These are phyloP conservation scores for Paraurostyla sp. DNA, from an alignment of 73 alveolate genomes.

Conservation along the genomic window DNA sequence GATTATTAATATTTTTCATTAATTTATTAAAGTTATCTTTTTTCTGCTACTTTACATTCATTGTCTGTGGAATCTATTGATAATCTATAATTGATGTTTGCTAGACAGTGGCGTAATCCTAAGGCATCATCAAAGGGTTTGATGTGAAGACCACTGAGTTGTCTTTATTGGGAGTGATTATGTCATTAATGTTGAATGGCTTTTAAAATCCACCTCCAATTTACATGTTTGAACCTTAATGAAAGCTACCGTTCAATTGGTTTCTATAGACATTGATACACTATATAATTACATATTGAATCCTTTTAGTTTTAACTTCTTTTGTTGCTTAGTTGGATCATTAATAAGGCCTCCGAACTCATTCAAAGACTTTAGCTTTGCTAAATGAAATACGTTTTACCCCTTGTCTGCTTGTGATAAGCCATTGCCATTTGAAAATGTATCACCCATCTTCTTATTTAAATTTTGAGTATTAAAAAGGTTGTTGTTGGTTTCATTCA, in stretches of 20 bases:
- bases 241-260: constrained; percentile 6
- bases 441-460: too few species aligned
- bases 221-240: not conserved
- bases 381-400: too few species aligned
- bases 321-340: not conserved
- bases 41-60: not conserved
- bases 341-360: constrained; percentile 5
- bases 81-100: too few species aligned
- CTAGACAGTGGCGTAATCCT: too few species aligned
- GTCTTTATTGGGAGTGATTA: not conserved
- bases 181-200: constrained; percentile 9
- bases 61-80: not conserved
- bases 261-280: not conserved
- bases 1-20: not conserved
- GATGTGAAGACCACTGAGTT: not conserved
- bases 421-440: too few species aligned
- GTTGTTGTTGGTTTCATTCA: not conserved
- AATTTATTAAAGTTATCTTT: not conserved
- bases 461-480: not conserved
- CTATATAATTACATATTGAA: not conserved
- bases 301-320: constrained; percentile 2
- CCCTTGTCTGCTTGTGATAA: not conserved
- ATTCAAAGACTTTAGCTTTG: not conserved
- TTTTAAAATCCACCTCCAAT: not conserved
- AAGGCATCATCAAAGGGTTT: not conserved